Evolutionary conservation across 768 basidiomycete genomes (phyloP), one percentile per base, ranked within the genome.

Genomic region (Lactifluus volemus): DNA sequence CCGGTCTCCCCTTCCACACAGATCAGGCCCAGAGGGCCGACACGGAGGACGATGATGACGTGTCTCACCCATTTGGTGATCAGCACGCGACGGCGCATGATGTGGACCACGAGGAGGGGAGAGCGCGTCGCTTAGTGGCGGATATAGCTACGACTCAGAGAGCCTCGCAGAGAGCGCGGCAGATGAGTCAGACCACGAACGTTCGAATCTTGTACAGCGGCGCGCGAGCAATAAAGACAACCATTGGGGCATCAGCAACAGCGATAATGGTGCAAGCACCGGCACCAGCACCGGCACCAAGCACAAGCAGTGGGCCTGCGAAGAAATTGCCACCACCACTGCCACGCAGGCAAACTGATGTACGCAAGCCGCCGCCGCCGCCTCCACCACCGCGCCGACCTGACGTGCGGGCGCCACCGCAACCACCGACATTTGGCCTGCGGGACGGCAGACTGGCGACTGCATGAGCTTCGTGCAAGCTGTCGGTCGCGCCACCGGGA

Each of bases 401-500:
- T 25, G 65, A 59, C 19, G n/a, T 55, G 21, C 63, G 60, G 3
- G 39, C 56, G 9, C 54, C 61, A 39, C 66, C 53, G 34, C 45
- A 41, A 48, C 54, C 32, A 44, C 66, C 19, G 21, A 49, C 36
- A 61, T 66, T 15, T 55, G 67, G 44, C 66, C 69, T 59, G 64
- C 74, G 42, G 70, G 72, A 47, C 67, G 71, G 55, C 70, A 25
- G 76, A 79, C 60, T 77, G 83, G 61, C 73, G 73, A 39, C 8
- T 85, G 87, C 67, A 69, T 63, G 29, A 75, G 77, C 54, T 86
- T 87, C 69, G 79, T 79, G 67, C 84, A 87, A 72, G 84, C 83
- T 66, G 81, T 81, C 38, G 83, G 84, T 72, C 84, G 87, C 71
- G 74, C 78, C 38, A 77, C 78, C 64, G 84, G 84, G 6, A 77